These are phyloP conservation scores for Strombidium stylifer DNA, from an alignment of 73 alveolate genomes.

Conservation along the genomic window DNA sequence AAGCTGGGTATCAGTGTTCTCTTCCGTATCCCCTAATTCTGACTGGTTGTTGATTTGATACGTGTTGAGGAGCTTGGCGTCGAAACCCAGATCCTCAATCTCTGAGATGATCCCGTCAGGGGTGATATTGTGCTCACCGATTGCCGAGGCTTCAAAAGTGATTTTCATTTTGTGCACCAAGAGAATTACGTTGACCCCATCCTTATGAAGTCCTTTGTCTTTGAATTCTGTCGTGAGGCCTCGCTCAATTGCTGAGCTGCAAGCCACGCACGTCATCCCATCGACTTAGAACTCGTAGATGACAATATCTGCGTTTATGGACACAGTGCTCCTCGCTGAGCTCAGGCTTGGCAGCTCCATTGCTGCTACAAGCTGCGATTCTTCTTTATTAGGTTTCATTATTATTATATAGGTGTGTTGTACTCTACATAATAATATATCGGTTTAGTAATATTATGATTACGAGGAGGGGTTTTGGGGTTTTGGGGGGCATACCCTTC, in stretches of 20 bases:
- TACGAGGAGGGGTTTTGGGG: too few species aligned
- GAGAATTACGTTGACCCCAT: constrained; percentile 21
- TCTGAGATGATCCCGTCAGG: constrained; percentile 24
- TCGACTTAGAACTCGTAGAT: constrained; percentile 34
- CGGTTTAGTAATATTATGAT: too few species aligned
- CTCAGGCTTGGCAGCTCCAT: too few species aligned
- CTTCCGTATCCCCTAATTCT: constrained; percentile 25
- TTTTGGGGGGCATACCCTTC: too few species aligned
- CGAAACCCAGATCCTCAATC: constrained; percentile 14
- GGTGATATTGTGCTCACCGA: background rate
- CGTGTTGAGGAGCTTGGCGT: constrained; percentile 20
- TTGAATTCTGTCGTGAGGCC: constrained; percentile 30
- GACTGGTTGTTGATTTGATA: background rate
- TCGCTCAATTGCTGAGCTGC: constrained; percentile 35
- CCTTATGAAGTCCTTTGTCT: constrained; percentile 19
- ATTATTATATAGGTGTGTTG: too few species aligned
- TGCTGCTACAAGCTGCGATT: too few species aligned
- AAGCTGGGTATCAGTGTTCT: constrained; percentile 4
- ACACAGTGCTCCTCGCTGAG: too few species aligned
- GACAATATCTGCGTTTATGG: too few species aligned
- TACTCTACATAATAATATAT: too few species aligned
- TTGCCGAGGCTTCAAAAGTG: background rate
- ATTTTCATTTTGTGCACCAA: constrained; percentile 39
- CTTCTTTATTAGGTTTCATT: too few species aligned
- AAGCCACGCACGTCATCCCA: constrained; percentile 50